Evolutionary conservation across 768 basidiomycete species (phyloP), one percentile per base, ranked within the genome.

Genomic region (Boletus coccyginus): DNA sequence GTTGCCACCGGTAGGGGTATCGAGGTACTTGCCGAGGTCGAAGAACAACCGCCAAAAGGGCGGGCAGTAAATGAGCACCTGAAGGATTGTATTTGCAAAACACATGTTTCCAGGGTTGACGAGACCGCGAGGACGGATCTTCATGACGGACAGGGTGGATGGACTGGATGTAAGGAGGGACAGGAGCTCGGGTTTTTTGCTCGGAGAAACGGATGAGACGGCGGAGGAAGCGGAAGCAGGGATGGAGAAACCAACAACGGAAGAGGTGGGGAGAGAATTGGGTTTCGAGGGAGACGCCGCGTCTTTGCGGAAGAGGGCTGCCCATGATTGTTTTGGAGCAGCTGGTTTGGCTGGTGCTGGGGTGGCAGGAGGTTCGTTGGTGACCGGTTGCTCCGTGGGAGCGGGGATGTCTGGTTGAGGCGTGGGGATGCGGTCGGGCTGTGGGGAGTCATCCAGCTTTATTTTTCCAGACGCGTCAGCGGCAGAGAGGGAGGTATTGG

Each of bases 71-170:
- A 95, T 82, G 31, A 99, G 78, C 2, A 90, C 84, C 74, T 98
- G 96, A 32, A 99, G 76, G 24, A 98, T 90, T 0, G 94, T 86
- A 65, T 98, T 99, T 31, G 94, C 94, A 67, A 98, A 99, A 70
- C 96, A 99, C 86, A 98, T 87, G 73, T 99, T 99, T 1, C 96
- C 95, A 3, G 84, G 88, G 72, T 99, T 99, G 62, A 98, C 79
- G 47, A 99, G 74, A 6, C 96, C 96, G 14, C 95, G 79, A 1
- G 92, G 84, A 8, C 78, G 76, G 35, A 91, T 81, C 46, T 70
- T 72, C 36, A 68, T 55, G 38, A 27, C 8, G 11, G 62, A 52
- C 1, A 60, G 64, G 5, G 60, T 58, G 6, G 69, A 57, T 7
- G 77, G 67, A 0, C 74, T 76, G 1, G 73, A 70, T 10, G 73